Percentiles rank a stretch among this genome's conserved stretches.
Evolutionary conservation across 129 eudicot genomes (phyloP).

Genomic region (Flaveria sonorensis): DNA sequence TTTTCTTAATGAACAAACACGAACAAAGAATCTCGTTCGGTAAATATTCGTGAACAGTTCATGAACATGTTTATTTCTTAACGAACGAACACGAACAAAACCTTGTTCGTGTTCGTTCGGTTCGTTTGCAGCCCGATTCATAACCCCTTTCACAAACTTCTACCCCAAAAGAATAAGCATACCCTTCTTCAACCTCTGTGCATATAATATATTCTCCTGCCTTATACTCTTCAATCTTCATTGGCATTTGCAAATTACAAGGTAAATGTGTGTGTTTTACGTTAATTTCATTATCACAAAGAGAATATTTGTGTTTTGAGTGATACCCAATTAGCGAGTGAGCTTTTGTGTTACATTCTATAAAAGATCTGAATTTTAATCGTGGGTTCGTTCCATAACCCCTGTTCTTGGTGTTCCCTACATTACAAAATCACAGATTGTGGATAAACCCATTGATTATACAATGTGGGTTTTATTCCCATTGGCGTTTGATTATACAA

Average conservation of each 20-base stretch:
- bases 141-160: neutral
- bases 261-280: constrained; percentile 18
- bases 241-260: constrained; percentile 14
- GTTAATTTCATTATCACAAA: neutral
- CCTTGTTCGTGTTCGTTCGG: too few species aligned
- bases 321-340: constrained; percentile 9
- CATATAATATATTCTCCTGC: constrained; percentile 13
- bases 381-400: neutral
- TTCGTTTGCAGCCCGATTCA: too few species aligned
- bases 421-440: constrained; percentile 7
- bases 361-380: constrained; percentile 7
- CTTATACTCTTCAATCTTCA: neutral
- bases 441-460: too few species aligned
- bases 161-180: constrained; percentile 15
- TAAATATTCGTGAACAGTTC: too few species aligned
- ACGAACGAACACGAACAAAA: too few species aligned
- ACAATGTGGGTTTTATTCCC: constrained; percentile 11
- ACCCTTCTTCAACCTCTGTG: neutral
- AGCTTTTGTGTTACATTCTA: neutral
- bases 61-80: too few species aligned
- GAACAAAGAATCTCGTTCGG: too few species aligned
- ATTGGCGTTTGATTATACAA: too few species aligned
- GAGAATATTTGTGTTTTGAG: neutral
- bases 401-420: too few species aligned
- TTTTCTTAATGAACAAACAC: too few species aligned